These are phyloP conservation scores for Diatrype stigma DNA, from an alignment of 2,329 filamentous ascomycete species.

Conservation along the genomic window DNA sequence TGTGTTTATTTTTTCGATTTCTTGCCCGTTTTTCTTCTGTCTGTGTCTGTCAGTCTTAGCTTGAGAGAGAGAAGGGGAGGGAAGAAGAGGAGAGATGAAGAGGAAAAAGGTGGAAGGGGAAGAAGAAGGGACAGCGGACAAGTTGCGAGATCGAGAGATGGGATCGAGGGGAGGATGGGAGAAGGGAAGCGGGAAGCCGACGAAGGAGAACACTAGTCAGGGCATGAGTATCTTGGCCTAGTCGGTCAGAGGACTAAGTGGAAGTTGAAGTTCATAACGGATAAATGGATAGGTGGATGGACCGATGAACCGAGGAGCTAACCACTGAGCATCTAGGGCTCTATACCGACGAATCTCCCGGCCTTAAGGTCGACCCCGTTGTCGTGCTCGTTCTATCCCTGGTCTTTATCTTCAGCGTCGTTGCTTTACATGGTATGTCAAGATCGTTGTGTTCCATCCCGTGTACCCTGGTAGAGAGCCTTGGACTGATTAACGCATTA, in stretches of 20 bases:
- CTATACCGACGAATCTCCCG: slow-evolving; percentile 97
- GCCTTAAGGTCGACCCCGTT: slow-evolving; percentile 95
- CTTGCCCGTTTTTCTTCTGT: too few species aligned
- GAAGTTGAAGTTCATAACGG: too few species aligned
- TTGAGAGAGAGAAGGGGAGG: background rate
- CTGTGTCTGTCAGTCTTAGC: too few species aligned
- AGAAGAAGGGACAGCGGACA: too few species aligned
- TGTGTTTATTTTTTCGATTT: too few species aligned
- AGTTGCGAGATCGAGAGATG: too few species aligned
- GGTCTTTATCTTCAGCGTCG: slow-evolving; percentile 98
- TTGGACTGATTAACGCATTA: background rate
- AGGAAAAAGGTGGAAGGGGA: slow-evolving; percentile 14
- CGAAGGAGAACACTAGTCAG: background rate
- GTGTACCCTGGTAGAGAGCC: too few species aligned
- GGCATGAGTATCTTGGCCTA: too few species aligned
- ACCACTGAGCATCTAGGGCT: too few species aligned
- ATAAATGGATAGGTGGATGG: too few species aligned
- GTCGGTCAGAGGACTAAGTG: too few species aligned
- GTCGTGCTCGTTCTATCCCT: slow-evolving; percentile 94
- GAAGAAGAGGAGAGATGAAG: background rate
- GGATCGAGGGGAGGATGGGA: background rate
- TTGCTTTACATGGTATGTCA: slow-evolving; percentile 90
- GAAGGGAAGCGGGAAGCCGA: background rate
- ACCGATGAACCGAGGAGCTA: too few species aligned
- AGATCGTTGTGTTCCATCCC: background rate